Base-by-base conservation (phyloP, 1,139 yeast species). In the Zygoascus meyerae region DNA sequence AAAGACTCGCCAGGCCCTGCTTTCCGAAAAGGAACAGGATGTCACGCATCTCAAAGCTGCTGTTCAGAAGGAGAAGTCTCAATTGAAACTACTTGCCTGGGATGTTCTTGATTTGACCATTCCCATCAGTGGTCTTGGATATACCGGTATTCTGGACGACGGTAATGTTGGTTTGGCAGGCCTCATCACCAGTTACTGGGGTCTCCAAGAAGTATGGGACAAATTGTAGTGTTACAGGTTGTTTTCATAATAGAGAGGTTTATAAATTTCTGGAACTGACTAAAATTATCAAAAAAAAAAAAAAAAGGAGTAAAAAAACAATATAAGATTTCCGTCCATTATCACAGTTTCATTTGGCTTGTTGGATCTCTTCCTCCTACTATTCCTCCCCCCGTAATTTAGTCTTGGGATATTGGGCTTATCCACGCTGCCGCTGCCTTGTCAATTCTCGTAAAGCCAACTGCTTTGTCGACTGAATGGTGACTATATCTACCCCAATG, bases 101-200 rank as follows among this genome's bases (percentile, higher is more conserved):
- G 95, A 87, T 64, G 67, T 77, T 12, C 75, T 85, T 55, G 97
- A 90, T 67, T 65, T 78, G 56, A 74, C 84, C 56, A 82, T 89
- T 60, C 95, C 95, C 21, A 70, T 83, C 62, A 81, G 84, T 64
- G 77, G 82, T 44, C 75, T 86, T 66, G 73, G 77, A 51, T 68
- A 72, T 66, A 71, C 84, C 59, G 72, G 77, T 58, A 39, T 50
- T 14, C 46, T 63, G 40, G 80, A 83, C 63, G 97, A 90, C 58
- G 95, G 95, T 44, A 74, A 83, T 44, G 77, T 87, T 48, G 97
- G 95, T 44, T 70, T 83, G 54, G 90, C 94, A 41, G 97, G 97
- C 65, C 74, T 84, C 31, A 70, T 86, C 52, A 87, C 97, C 30
- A 83, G 95, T 37, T 52, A 82, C 48, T 71, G 89, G 68, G 96